A percentile compares a stretch with the other conserved stretches of the same genome.
Conservation (phyloP, 768 basidiomycete species). For the Suillus subalutaceus region DNA sequence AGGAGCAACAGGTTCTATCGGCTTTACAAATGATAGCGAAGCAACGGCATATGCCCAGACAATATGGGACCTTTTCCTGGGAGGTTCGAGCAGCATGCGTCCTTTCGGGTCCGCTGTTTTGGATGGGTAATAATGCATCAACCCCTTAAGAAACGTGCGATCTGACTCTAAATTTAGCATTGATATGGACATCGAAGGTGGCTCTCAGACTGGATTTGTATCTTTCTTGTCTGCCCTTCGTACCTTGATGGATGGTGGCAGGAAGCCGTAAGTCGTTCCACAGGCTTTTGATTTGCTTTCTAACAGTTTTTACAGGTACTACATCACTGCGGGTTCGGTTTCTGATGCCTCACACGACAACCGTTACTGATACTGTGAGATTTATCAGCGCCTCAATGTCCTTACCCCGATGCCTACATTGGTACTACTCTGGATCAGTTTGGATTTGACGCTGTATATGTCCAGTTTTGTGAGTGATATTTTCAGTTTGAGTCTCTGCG, state of each 20-base stretch:
- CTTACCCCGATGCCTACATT: constrained; percentile 50
- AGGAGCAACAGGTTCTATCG: constrained; percentile 63
- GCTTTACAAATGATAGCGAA: constrained; percentile 60
- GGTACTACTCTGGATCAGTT: constrained; percentile 45
- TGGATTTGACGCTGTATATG: constrained; percentile 52
- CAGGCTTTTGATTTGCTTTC: background rate
- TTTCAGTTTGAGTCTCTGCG: background rate
- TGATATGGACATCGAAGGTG: constrained; percentile 54
- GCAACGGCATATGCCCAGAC: constrained; percentile 63
- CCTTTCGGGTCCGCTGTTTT: constrained; percentile 75
- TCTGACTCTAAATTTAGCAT: constrained; percentile 23
- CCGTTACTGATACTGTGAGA: constrained; percentile 3
- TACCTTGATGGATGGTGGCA: constrained; percentile 30
- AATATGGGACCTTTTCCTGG: constrained; percentile 71
- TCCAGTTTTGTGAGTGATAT: constrained; percentile 46
- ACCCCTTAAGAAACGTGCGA: background rate
- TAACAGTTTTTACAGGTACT: constrained; percentile 36
- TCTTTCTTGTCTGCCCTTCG: constrained; percentile 34
- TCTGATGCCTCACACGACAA: background rate
- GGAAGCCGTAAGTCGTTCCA: constrained; percentile 27
- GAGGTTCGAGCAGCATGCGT: constrained; percentile 60
- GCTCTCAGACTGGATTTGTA: constrained; percentile 31
- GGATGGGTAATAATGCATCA: constrained; percentile 54
- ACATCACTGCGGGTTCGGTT: constrained; percentile 43
- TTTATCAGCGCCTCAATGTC: constrained; percentile 43